Conservation (phyloP, 1,284 basidiomycete species). For the Mycosarcoma maydis region DNA sequence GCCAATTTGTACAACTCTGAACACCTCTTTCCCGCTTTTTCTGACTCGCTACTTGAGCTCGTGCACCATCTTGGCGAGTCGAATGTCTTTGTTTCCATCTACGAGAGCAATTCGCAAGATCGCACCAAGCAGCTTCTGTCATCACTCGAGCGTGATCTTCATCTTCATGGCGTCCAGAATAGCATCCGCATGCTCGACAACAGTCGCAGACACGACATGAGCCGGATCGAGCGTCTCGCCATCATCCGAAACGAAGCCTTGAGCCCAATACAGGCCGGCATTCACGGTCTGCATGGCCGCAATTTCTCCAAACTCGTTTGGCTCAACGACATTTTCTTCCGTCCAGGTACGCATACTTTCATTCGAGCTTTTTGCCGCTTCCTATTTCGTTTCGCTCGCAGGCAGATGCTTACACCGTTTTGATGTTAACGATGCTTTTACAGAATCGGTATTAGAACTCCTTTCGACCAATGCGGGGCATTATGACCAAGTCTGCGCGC, state of each 20-base stretch:
- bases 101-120: constrained; percentile 72
- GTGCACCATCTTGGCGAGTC: constrained; percentile 68
- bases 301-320: constrained; percentile 49
- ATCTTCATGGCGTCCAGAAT: constrained; percentile 22
- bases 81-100: constrained; percentile 72
- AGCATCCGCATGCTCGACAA: constrained; percentile 39
- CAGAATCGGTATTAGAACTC: constrained; percentile 68
- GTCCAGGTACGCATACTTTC: constrained; percentile 10
- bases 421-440: too few species aligned
- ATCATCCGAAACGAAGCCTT: constrained; percentile 52
- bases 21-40: constrained; percentile 49
- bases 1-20: constrained; percentile 55
- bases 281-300: constrained; percentile 20
- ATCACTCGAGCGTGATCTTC: constrained; percentile 67
- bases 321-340: constrained; percentile 55
- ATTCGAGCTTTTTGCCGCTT: constrained; percentile 31
- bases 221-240: constrained; percentile 52
- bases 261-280: constrained; percentile 34
- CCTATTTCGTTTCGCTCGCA: too few species aligned
- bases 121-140: constrained; percentile 69
- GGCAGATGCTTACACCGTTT: too few species aligned
- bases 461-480: constrained; percentile 70
- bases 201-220: constrained; percentile 23
- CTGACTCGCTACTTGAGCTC: constrained; percentile 31
- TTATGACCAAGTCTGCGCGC: constrained; percentile 73